Base-by-base conservation (phyloP, 2,329 filamentous ascomycete genomes). In the Cladophialophora carrionii region DNA sequence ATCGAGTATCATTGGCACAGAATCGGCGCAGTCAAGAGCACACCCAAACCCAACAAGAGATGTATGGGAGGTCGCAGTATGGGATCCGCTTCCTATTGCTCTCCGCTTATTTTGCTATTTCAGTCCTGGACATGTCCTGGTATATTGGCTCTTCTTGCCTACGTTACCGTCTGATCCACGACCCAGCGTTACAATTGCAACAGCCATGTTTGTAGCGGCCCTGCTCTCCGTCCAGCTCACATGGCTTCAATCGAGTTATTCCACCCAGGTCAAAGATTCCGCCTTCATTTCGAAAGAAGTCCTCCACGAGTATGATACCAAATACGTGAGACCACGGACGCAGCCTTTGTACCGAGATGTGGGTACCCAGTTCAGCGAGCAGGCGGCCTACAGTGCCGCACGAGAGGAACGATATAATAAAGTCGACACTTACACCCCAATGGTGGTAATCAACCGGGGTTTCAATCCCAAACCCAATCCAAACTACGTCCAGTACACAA, bases 41-140 rank as follows among this genome's bases (percentile, higher is more conserved):
- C 90, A 97, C 77, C 91, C 94, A 0, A 89, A 95, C 74, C 87
- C 88, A 63, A 85, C 85, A 29, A 85, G 89, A 10, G 93, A 99
- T 76, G 95, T 99, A 9, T 99, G 95, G 95, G 93, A 99, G 77
- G 79, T 99, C 57, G 86, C 89, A 1, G 84, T 98, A 6, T 99
- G 95, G 95, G 93, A 98, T 75, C 95, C 96, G 37, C 85, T 94
- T 54, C 92, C 93, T 1, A 84, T 96, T 41, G 92, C 88, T 53
- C 79, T 98, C 60, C 87, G 88, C 43, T 81, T 98, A 2, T 92
- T 97, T 74, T 95, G 91, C 72, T 82, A 95, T 48, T 98, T 99
- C 80, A 96, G 93, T 72, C 95, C 95, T 0, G 90, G 92, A 0
- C 96, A 99, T 78, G 85, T 96, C n/a, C 80, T 96, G 55, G 85